Percentiles rank a stretch among this genome's conserved stretches.
Conservation (phyloP, 768 basidiomycete genomes). For the Mycena belliarum region DNA sequence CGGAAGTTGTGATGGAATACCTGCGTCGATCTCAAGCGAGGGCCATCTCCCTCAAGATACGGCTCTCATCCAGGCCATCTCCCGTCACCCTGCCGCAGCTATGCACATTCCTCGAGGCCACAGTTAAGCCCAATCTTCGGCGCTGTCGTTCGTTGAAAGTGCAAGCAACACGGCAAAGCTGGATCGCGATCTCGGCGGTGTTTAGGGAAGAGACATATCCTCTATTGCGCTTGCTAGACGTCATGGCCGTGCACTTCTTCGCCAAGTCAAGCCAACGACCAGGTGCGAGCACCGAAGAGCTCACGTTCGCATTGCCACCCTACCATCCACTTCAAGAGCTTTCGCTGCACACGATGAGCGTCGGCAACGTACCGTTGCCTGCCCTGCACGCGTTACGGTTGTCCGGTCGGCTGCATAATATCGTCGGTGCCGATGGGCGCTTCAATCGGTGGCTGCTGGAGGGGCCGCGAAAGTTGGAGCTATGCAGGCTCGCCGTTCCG, state of each 20-base stretch:
- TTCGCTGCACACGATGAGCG: background rate
- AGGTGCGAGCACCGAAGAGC: background rate
- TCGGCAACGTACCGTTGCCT: slow-evolving; percentile 8
- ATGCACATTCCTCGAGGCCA: background rate
- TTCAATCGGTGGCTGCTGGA: slow-evolving; percentile 7
- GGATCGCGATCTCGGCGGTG: slow-evolving; percentile 2
- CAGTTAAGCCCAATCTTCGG: slow-evolving; percentile 1
- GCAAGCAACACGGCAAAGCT: background rate
- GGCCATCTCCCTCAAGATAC: background rate
- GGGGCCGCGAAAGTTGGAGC: slow-evolving; percentile 2
- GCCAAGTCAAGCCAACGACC: background rate
- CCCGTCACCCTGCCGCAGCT: background rate
- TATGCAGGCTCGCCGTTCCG: slow-evolving; percentile 2
- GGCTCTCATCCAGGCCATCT: background rate
- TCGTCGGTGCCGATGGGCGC: slow-evolving; percentile 2
- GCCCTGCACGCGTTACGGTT: background rate
- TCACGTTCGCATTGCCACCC: background rate
- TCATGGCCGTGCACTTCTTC: background rate
- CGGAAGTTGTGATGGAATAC: background rate
- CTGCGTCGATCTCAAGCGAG: slow-evolving; percentile 2
- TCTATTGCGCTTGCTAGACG: background rate
- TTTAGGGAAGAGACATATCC: slow-evolving; percentile 9
- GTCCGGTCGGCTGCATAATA: background rate
- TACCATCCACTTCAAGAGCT: slow-evolving; percentile 6
- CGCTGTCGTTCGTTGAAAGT: slow-evolving; percentile 7